Evolutionary conservation across 2,329 filamentous ascomycete genomes (phyloP).

Genomic region (Neurospora crassa): DNA sequence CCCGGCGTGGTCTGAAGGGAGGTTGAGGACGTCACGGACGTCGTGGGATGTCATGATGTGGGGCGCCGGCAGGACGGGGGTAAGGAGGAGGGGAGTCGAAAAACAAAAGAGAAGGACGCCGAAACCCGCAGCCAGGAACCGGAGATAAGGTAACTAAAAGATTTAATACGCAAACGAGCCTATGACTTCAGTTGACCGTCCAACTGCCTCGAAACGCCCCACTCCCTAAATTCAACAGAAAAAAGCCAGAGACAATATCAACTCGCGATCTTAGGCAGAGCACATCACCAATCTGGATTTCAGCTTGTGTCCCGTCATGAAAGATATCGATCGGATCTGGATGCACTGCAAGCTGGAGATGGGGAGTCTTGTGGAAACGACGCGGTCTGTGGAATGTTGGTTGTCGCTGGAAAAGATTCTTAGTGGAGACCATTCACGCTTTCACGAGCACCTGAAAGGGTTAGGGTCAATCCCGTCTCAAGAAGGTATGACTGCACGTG

Average conservation of each 20-base stretch:
- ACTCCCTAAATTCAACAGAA: background rate
- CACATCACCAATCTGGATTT: background rate
- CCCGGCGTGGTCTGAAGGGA: constrained; percentile 51
- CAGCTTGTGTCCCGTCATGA: background rate
- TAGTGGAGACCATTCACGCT: background rate
- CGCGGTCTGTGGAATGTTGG: background rate
- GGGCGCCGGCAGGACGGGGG: constrained; percentile 12
- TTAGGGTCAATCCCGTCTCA: background rate
- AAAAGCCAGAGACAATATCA: background rate
- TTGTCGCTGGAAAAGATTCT: background rate
- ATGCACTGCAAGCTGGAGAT: background rate
- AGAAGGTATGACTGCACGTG: background rate
- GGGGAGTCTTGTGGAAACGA: background rate
- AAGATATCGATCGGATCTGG: background rate
- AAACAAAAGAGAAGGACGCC: background rate
- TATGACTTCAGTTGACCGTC: background rate
- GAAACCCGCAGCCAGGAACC: background rate
- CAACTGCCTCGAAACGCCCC: background rate
- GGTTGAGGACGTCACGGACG: constrained; percentile 79
- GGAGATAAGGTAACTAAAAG: background rate
- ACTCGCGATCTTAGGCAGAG: background rate
- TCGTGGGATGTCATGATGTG: constrained; percentile 62
- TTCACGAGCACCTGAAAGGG: background rate
- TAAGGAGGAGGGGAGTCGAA: background rate
- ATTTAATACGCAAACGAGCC: background rate